These are phyloP conservation scores for Dictyostelium citrinum DNA, from an alignment of 78 protist genomes.

Conservation along the genomic window DNA sequence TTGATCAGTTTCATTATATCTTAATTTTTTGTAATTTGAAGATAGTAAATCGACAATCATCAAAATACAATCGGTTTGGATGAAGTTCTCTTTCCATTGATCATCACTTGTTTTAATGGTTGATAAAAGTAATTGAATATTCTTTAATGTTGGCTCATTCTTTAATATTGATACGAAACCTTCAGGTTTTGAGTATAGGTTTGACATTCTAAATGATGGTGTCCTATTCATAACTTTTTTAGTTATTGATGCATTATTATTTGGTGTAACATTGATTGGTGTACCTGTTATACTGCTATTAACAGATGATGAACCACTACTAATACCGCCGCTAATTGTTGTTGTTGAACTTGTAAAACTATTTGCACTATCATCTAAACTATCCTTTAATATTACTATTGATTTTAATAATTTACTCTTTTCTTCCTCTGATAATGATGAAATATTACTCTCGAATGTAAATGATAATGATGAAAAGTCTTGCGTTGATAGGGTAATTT, in stretches of 20 bases:
- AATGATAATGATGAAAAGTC: background rate
- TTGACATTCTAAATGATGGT: background rate
- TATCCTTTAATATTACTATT: background rate
- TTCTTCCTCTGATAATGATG: background rate
- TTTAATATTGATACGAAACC: background rate
- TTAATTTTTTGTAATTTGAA: background rate
- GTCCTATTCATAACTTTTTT: background rate
- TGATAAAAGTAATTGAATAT: background rate
- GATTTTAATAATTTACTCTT: background rate
- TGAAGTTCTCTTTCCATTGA: background rate
- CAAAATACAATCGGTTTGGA: background rate
- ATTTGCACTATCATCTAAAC: background rate
- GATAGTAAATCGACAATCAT: conserved; percentile 9
- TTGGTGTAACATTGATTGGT: background rate
- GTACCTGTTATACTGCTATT: background rate
- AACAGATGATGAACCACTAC: background rate
- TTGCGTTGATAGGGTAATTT: background rate
- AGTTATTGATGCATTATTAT: background rate
- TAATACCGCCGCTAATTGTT: background rate
- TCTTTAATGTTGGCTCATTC: conserved; percentile 7
- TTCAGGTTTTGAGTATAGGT: background rate
- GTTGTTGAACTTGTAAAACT: background rate
- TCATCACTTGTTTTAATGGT: background rate
- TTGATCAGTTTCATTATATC: background rate
- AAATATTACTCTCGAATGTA: background rate